Conservation (phyloP, 169 alveolate genomes). For the Plasmodium gallinaceum region DNA sequence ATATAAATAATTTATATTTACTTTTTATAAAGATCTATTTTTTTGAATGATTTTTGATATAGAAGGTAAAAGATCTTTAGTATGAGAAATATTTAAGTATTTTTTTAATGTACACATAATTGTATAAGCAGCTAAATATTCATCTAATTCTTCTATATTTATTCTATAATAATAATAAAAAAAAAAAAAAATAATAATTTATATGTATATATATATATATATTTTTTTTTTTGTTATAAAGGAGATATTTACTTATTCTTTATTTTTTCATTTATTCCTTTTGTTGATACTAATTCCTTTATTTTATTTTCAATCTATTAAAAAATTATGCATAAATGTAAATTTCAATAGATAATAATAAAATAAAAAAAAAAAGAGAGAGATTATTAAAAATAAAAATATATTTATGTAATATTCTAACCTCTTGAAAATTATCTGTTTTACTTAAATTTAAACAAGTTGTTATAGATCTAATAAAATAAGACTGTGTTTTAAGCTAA, state of each 20-base stretch:
- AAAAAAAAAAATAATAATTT: not conserved
- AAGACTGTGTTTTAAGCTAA: conserved; percentile 67
- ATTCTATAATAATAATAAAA: conserved; percentile 1
- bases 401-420: not conserved
- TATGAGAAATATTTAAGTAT: conserved; percentile 56
- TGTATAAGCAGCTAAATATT: conserved; percentile 73
- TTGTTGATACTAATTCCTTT: conserved; percentile 41
- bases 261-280: conserved; percentile 48
- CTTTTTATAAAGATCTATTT: conserved; percentile 14
- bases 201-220: not conserved
- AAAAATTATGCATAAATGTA: not conserved
- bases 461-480: conserved; percentile 58
- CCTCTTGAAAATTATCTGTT: conserved; percentile 72
- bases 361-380: not conserved
- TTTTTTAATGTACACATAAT: conserved; percentile 63
- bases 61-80: conserved; percentile 74
- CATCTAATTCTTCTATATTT: conserved; percentile 63
- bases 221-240: not conserved
- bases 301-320: conserved; percentile 49
- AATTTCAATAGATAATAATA: not conserved
- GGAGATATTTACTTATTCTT: conserved; percentile 39
- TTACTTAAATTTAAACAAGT: conserved; percentile 63
- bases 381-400: not conserved
- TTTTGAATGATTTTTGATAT: conserved; percentile 72
- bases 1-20: not conserved